phyloP scores from a whole-genome alignment of 345 rosid species.

The Bruguiera sexangula region DNA sequence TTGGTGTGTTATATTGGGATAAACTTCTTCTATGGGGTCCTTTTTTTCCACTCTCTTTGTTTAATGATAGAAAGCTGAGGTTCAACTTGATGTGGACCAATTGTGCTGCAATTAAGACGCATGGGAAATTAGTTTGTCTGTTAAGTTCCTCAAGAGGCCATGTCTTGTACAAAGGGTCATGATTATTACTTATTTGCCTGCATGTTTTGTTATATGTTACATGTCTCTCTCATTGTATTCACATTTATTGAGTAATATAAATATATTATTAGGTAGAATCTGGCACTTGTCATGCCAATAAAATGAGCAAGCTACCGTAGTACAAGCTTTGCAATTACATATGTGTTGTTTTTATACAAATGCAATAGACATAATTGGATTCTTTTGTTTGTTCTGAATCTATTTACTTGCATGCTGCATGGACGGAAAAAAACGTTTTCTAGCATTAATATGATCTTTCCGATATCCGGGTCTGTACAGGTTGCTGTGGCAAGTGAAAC shows the following conservation, averaged over 20 bases:
- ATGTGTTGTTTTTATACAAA: too few species aligned
- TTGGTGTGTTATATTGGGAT: too few species aligned
- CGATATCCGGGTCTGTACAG: conserved; percentile 11
- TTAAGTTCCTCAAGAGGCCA: neutral
- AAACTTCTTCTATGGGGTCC: too few species aligned
- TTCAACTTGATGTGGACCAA: neutral
- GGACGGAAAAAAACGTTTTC: neutral
- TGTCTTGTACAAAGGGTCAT: neutral
- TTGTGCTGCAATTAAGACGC: neutral
- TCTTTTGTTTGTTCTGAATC: too few species aligned
- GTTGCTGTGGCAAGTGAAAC: conserved; percentile 33
- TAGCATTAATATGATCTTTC: neutral
- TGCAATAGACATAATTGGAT: too few species aligned
- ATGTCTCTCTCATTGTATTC: neutral
- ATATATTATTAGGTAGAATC: neutral
- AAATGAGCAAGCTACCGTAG: neutral
- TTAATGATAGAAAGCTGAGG: too few species aligned
- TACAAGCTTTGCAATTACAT: too few species aligned
- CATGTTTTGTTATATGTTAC: neutral
- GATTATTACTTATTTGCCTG: neutral
- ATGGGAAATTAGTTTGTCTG: neutral
- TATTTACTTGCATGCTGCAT: too few species aligned
- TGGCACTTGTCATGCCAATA: neutral
- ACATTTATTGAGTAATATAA: neutral
- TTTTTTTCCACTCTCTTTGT: too few species aligned